Evolutionary conservation across 2,329 filamentous ascomycete species (phyloP).

Genomic region (Teratosphaeria zuluensis): DNA sequence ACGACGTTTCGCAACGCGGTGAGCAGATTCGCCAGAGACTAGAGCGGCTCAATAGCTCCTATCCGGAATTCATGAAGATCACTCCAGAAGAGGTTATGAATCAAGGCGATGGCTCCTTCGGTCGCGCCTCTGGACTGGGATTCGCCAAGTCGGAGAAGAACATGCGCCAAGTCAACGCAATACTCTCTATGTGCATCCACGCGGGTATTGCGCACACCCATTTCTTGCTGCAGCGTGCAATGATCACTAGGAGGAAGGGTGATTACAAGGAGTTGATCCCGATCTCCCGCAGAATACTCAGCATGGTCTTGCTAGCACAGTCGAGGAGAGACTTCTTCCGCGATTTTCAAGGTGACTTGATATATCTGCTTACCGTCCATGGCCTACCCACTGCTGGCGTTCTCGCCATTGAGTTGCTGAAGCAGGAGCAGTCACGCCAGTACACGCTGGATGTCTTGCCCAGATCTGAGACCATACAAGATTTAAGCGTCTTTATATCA

Average conservation of each 20-base stretch:
- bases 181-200: constrained; percentile 32
- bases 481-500: constrained; percentile 36
- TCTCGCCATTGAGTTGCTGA: constrained; percentile 34
- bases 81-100: constrained; percentile 20
- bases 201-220: constrained; percentile 43
- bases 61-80: constrained; percentile 22
- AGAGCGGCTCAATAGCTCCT: constrained; percentile 28
- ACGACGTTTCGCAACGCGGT: constrained; percentile 29
- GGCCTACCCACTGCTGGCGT: constrained; percentile 35
- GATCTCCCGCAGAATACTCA: constrained; percentile 30
- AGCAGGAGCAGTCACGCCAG: constrained; percentile 29
- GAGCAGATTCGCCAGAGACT: constrained; percentile 31
- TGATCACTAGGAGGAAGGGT: constrained; percentile 35
- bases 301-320: constrained; percentile 27
- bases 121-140: neutral
- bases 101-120: constrained; percentile 7
- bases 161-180: constrained; percentile 29
- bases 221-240: constrained; percentile 49
- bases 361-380: constrained; percentile 29
- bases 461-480: constrained; percentile 36
- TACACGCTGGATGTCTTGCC: constrained; percentile 27
- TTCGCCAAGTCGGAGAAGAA: constrained; percentile 8
- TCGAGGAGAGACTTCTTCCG: constrained; percentile 31
- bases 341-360: constrained; percentile 35
- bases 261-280: constrained; percentile 28